Conservation (phyloP, 345 rosid species). For the Euphorbia lathyris region DNA sequence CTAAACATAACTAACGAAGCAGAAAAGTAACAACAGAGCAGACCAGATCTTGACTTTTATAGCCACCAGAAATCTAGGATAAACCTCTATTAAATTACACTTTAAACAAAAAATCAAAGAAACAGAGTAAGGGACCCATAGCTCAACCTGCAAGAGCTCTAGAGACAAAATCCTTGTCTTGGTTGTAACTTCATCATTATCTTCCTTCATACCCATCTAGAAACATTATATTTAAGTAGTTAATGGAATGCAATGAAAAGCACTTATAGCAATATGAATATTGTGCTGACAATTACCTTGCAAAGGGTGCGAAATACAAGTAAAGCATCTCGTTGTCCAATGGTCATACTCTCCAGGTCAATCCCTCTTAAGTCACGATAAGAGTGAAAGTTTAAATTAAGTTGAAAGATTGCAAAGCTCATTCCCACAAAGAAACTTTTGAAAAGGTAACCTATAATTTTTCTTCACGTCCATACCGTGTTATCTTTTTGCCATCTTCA, state of each 20-base stretch:
- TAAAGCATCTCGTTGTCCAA: slow-evolving; percentile 91
- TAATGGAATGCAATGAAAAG: slow-evolving; percentile 26
- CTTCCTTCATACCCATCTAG: slow-evolving; percentile 99
- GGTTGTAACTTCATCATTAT: slow-evolving; percentile 83
- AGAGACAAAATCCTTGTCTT: slow-evolving; percentile 91
- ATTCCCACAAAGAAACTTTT: slow-evolving; percentile 13
- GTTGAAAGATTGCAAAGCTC: slow-evolving; percentile 6
- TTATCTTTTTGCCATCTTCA: slow-evolving; percentile 93
- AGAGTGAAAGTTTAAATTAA: slow-evolving; percentile 15
- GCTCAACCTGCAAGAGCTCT: slow-evolving; percentile 91
- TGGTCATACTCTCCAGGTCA: slow-evolving; percentile 92
- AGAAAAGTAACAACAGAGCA: neutral
- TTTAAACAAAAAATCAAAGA: neutral
- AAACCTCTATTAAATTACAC: neutral
- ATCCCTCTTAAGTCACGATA: slow-evolving; percentile 54
- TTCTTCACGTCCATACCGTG: slow-evolving; percentile 49
- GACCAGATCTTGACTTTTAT: neutral
- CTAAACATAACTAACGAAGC: neutral
- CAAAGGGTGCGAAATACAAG: slow-evolving; percentile 95
- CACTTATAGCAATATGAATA: slow-evolving; percentile 13
- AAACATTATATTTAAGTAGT: slow-evolving; percentile 17
- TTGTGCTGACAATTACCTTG: slow-evolving; percentile 57
- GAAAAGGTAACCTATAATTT: slow-evolving; percentile 5
- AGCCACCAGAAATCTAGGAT: neutral
- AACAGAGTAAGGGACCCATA: slow-evolving; percentile 10